These are phyloP conservation scores for Alternaria atra DNA, from an alignment of 2,329 filamentous ascomycete genomes.

Conservation along the genomic window DNA sequence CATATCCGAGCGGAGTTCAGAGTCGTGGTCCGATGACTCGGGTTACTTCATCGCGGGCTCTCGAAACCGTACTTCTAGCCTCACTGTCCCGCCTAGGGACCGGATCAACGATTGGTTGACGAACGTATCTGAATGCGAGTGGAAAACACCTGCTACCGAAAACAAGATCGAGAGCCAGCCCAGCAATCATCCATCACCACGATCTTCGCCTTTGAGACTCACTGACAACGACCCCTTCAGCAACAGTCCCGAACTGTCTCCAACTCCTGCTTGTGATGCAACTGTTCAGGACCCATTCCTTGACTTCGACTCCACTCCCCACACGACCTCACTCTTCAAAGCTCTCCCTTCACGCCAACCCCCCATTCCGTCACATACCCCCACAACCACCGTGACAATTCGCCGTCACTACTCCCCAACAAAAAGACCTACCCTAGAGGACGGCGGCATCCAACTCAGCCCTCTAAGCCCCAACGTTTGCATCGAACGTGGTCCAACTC, in stretches of 20 bases:
- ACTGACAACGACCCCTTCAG: background rate
- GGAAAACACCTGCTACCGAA: background rate
- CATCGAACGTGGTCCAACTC: slow-evolving; percentile 38
- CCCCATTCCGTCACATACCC: background rate
- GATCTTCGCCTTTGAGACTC: background rate
- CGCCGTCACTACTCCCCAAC: background rate
- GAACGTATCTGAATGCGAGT: slow-evolving; percentile 4
- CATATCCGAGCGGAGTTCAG: slow-evolving; percentile 22
- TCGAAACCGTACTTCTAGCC: background rate
- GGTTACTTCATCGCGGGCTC: slow-evolving; percentile 27
- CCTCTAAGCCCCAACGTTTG: slow-evolving; percentile 44
- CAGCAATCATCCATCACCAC: background rate
- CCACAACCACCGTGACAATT: background rate
- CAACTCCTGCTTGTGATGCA: background rate
- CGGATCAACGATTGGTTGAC: slow-evolving; percentile 32
- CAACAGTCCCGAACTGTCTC: background rate
- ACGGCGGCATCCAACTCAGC: slow-evolving; percentile 25
- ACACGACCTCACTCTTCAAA: background rate
- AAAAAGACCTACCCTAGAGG: slow-evolving; percentile 1
- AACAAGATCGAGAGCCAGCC: background rate
- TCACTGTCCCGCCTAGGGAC: slow-evolving; percentile 8
- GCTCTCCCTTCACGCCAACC: background rate
- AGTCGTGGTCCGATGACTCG: slow-evolving; percentile 42
- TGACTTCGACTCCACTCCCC: background rate
- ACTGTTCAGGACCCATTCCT: background rate